Percentiles rank a stretch among this genome's conserved stretches.
These are phyloP conservation scores for Diplodia scrobiculata DNA, from an alignment of 2,329 filamentous ascomycete species.

Conservation along the genomic window DNA sequence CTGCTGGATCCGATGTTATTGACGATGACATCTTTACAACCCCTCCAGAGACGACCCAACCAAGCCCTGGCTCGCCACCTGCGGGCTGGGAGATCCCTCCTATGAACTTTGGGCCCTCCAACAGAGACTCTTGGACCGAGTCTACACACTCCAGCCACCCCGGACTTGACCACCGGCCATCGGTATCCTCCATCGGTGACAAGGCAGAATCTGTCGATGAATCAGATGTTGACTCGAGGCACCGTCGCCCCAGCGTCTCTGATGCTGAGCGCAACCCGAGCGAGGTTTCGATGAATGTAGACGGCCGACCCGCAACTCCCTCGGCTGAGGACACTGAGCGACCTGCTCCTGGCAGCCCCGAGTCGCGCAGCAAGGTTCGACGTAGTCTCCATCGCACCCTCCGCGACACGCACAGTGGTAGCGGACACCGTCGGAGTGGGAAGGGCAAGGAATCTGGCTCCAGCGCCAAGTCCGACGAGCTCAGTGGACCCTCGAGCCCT, in stretches of 20 bases:
- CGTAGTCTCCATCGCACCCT: slow-evolving; percentile 88
- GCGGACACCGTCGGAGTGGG: slow-evolving; percentile 66
- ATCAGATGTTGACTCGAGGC: slow-evolving; percentile 39
- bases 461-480: slow-evolving; percentile 50
- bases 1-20: slow-evolving; percentile 35
- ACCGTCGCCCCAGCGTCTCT: slow-evolving; percentile 36
- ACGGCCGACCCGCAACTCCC: slow-evolving; percentile 32
- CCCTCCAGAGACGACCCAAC: slow-evolving; percentile 48
- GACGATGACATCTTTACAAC: slow-evolving; percentile 50
- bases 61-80: slow-evolving; percentile 41
- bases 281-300: slow-evolving; percentile 15
- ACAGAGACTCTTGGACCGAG: slow-evolving; percentile 9
- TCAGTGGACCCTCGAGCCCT: slow-evolving; percentile 49
- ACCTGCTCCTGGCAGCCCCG: slow-evolving; percentile 43
- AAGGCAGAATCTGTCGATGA: slow-evolving; percentile 37
- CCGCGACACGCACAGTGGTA: slow-evolving; percentile 71
- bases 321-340: slow-evolving; percentile 35
- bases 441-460: slow-evolving; percentile 74
- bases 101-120: slow-evolving; percentile 39
- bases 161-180: slow-evolving; percentile 36
- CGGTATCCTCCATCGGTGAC: slow-evolving; percentile 41
- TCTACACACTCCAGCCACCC: slow-evolving; percentile 30
- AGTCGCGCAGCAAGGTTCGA: slow-evolving; percentile 69
- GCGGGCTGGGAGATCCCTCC: slow-evolving; percentile 39
- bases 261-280: slow-evolving; percentile 18